Evolutionary conservation across 768 basidiomycete species (phyloP), one percentile per base, ranked within the genome.

Genomic region (Suillus sp.): DNA sequence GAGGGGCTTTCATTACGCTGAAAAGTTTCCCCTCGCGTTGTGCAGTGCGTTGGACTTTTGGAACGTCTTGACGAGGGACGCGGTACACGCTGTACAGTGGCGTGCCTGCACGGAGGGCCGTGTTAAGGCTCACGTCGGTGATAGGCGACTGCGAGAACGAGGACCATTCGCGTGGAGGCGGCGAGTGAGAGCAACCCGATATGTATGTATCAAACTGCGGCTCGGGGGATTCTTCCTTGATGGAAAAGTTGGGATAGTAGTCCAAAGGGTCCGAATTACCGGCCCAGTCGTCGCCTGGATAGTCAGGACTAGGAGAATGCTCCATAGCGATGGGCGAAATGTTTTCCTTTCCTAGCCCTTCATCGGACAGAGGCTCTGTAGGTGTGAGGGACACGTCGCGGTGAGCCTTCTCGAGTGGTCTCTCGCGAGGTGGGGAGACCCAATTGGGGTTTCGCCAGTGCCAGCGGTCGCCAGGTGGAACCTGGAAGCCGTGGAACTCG

Each of bases 371-470:
- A 40, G 64, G 75, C 62, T 75, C 74, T 3, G 74, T 75, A 2
- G 74, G 75, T 5, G 74, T 40, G 43, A 75, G 71, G 11, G 74
- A 75, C 10, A 47, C 66, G 20, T 40, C 5, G 6, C 56, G 25
- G 27, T 40, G 56, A 25, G 27, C 14, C 25, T 27, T 7, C 38
- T 57, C 56, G 7, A 30, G n/a, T 27, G 25, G 51, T 22, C 66
- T 65, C 16, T 72, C 74, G 35, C 60, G 71, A 42, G 74, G 72
- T 0, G 74, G 74, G 32, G 74, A 77, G 34, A 71, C 63, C 74
- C 74, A 75, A 38, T 75, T 75, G 3, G 74, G 74, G 60, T 75
- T 75, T 54, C 60, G 74, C 74, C 74, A 75, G 53, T 77, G 74
- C 74, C 74, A 75, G 20, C 68, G 67, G 11, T 69, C 34, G 50